phyloP scores from a whole-genome alignment of 208 protist genomes.

The Vickermania ingenoplastis region DNA sequence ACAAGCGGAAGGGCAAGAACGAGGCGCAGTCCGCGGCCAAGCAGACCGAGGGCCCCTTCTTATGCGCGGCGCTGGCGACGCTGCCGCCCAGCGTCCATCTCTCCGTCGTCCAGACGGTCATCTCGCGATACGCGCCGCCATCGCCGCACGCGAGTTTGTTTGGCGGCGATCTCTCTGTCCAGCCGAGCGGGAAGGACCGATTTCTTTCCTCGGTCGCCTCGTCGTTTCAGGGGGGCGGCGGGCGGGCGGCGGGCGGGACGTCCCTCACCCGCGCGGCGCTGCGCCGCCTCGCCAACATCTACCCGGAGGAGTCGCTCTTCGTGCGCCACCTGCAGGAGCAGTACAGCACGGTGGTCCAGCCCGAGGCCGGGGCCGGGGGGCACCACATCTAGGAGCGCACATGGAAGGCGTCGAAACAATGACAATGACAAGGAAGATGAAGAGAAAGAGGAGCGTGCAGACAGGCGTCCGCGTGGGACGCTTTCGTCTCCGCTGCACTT shows the following conservation, averaged over 20 bases:
- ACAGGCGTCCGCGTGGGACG: too few species aligned
- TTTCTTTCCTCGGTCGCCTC: background rate
- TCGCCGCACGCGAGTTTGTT: background rate
- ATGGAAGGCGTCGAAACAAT: too few species aligned
- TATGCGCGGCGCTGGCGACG: constrained; percentile 1
- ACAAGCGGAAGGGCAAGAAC: background rate
- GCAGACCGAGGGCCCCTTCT: constrained; percentile 1
- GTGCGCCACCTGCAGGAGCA: background rate
- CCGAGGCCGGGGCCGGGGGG: background rate
- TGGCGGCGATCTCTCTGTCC: too few species aligned
- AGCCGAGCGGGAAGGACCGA: background rate
- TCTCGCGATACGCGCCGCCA: background rate
- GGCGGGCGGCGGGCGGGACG: background rate
- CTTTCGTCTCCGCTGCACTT: too few species aligned
- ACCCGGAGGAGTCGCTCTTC: background rate
- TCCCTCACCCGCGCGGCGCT: background rate
- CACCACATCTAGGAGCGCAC: too few species aligned
- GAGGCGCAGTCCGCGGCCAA: constrained; percentile 1
- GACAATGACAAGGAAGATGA: too few species aligned
- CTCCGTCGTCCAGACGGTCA: background rate
- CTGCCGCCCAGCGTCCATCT: background rate
- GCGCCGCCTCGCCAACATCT: background rate
- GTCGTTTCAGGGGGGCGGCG: background rate
- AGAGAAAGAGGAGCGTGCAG: too few species aligned
- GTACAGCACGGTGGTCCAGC: background rate